Evolutionary conservation across 2,329 filamentous ascomycete species (phyloP), one percentile per base, ranked within the genome.

Genomic region (Penicillium sp.): DNA sequence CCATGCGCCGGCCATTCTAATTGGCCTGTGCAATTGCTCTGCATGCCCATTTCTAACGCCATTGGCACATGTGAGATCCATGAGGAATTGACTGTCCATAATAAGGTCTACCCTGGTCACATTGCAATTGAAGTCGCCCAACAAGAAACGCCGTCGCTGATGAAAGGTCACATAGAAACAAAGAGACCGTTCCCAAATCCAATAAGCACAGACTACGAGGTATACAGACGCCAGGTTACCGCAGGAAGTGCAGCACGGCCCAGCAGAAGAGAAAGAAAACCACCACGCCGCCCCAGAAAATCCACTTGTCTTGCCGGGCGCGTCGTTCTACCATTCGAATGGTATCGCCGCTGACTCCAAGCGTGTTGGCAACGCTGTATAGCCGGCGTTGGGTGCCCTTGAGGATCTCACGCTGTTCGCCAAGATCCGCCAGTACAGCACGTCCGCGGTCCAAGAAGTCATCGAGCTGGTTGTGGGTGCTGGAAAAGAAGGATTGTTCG

Each of bases 281-380:
- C 4, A 94, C 68, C 2, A 91, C 88, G 0, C 93, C 89, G 0
- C 74, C 85, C 77, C 86, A 86, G 65, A 98, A 98, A 23, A 98
- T 94, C 89, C 90, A 97, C 70, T 96, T 97, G 65, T 98, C 93
- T 72, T 97, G 86, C 65, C 82, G 86, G 35, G 93, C 89, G 48
- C 93, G 77, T 54, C 93, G 73, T 70, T 97, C 91, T 28, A 98
- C 85, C 88, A 93, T 97, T 32, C 93, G 82, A 51, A 98, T 98
- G 2, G 93, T 98, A 63, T 97, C 91, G 14, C 91, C 90, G 59
- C 86, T 94, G 44, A 98, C 79, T 0, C 93, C 93, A 33, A 98
- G 70, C 15, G 93, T 97, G 62, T 94, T 97, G 5, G 87, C 93
- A 14, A 96, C 89, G 55, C 81, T 91, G 62, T 97, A 97, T 34